Base-by-base conservation (phyloP, 176 grass and related monocot species). In the Aechmea fasciata region DNA sequence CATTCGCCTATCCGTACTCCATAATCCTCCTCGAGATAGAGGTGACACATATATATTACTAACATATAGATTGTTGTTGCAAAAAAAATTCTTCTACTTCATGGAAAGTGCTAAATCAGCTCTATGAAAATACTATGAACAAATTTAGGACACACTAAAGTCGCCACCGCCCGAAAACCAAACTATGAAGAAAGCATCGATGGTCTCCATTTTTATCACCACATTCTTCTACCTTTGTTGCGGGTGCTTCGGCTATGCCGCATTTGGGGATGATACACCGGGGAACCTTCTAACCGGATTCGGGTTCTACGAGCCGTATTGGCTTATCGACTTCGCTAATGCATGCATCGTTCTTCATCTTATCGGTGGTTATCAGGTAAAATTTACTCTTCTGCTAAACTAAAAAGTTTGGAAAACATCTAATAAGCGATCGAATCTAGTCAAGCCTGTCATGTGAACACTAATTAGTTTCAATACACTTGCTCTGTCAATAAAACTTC, bases 141-240 rank as follows among this genome's bases (percentile, higher is more conserved):
- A 23, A 7, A 41, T 41, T 41, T 3, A 95, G 90, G 86, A 90
- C 64, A 95, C 90, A 1, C 73, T 90, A 3, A 90, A 87, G 70
- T 84, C 90, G 0, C 77, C 86, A 2, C 90, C 90, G 0, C 74
- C 90, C 0, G 90, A 95, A 78, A 95, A 89, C 68, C 83, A 87
- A 71, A 95, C 87, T 6, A 90, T 95, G 85, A 95, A 87, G 90
- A 90, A 78, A 73, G 83, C 86, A 3, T 84, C 86, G 0, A 75
- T 71, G 47, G 75, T 84, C 65, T 83, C 86, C 2, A 84, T 95
- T 70, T 52, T 90, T 8, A 68, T 90, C 64, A 95, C 86, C 13
- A 90, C 86, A 1, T 95, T 87, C 83, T 95, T 93, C 83, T 93
- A 93, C 78, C 82, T 93, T 61, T 89, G 86, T 69, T 93, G 90